phyloP scores from a whole-genome alignment of 2,329 filamentous ascomycete genomes.

The Colletotrichum noveboracense region DNA sequence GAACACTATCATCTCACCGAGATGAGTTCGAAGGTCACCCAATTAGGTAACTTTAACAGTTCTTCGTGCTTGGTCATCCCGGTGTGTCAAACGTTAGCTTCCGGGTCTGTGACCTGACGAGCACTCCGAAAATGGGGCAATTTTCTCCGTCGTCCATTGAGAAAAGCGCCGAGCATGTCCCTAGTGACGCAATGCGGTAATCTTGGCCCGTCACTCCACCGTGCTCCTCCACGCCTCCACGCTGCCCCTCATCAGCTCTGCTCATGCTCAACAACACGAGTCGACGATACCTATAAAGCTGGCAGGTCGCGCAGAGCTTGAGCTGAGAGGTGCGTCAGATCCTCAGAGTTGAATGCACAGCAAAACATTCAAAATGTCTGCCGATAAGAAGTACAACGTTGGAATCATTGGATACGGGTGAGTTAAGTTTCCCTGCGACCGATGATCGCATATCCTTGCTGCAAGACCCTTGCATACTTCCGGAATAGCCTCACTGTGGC shows the following conservation, averaged over 20 bases:
- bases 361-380: conserved; percentile 5
- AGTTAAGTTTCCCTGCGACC: conserved; percentile 22
- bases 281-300: conserved; percentile 11
- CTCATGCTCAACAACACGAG: neutral
- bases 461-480: neutral
- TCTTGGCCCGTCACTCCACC: conserved; percentile 14
- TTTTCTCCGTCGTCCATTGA: conserved; percentile 12
- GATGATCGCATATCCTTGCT: neutral
- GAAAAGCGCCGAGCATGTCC: conserved; percentile 16
- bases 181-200: conserved; percentile 17
- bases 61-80: neutral
- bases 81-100: conserved; percentile 8
- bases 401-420: conserved; percentile 59
- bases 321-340: neutral
- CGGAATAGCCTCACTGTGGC: neutral
- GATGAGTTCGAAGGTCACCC: neutral
- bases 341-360: neutral
- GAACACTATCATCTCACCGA: neutral
- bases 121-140: conserved; percentile 6
- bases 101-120: neutral
- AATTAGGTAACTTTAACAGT: conserved; percentile 16
- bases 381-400: conserved; percentile 50
- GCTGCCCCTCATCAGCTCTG: conserved; percentile 2
- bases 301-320: neutral
- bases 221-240: neutral